Base-by-base conservation (phyloP, 257 asterid genomes). In the Vinca minor region DNA sequence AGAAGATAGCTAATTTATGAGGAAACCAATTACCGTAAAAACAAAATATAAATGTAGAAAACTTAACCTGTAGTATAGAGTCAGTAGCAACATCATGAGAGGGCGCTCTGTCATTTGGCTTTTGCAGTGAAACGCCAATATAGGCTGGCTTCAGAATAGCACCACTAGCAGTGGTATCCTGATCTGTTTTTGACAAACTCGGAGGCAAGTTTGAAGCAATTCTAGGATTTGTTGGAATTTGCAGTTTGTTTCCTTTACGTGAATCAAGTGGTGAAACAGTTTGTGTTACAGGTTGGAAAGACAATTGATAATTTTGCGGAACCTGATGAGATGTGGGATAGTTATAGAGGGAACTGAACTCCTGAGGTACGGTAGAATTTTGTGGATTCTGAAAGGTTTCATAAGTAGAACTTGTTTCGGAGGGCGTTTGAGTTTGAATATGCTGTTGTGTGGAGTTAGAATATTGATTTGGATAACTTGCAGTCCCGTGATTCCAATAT, bases 221-320 rank as follows among this genome's bases (percentile, higher is more conserved):
- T 84, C 95, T 87, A 61, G 97, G 97, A 80, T 94, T 94, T 69
- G 95, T 90, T 10, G 96, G 97, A 70, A 93, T 94, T 79, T 93
- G 99, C 78, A 87, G 18, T 75, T 84, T 89, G 80, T 70, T 78
- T 65, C 76, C 84, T 78, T 80, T 86, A 23, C 70, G 81, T 54
- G 86, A 59, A 75, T 90, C 93, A 74, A 74, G 41, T 46, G 76
- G 77, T 59, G 79, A 82, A 52, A 87, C 74, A 73, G 82, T 78
- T 70, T 74, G 87, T 21, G 81, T 56, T 66, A 76, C 77, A 67
- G 92, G 69, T 76, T 80, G 95, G 68, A 72, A 82, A 67, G 92
- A 72, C 62, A 85, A 59, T 45, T 82, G 99, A 70, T 78, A 85
- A 81, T 66, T 72, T 73, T 82, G 95, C 63, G 87, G 67, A 74